phyloP scores from a whole-genome alignment of 163 green algal species.

The Chlamydomonas reinhardtii region DNA sequence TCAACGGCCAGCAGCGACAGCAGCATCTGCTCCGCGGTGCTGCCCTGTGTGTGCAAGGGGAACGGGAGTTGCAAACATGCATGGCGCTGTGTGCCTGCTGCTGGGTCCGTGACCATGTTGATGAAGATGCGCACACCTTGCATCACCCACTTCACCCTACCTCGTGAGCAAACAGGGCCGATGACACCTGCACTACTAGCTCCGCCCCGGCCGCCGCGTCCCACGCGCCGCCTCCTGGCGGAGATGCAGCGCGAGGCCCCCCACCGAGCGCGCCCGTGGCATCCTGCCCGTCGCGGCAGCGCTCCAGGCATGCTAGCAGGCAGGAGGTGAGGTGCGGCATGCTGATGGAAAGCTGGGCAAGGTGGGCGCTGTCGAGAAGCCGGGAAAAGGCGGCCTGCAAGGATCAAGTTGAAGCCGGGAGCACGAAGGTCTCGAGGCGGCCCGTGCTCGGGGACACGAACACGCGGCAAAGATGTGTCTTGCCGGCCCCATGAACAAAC shows the following conservation, averaged over 20 bases:
- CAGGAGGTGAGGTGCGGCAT: conserved; percentile 17
- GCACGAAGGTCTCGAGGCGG: neutral
- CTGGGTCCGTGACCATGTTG: too few species aligned
- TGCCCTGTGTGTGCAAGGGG: neutral
- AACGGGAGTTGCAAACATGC: too few species aligned
- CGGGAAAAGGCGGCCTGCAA: neutral
- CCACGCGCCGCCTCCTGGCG: neutral
- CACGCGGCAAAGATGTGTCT: too few species aligned
- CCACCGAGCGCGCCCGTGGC: neutral
- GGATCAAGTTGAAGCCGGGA: neutral
- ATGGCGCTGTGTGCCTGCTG: too few species aligned
- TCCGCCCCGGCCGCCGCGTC: neutral
- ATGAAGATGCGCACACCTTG: too few species aligned
- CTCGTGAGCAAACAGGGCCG: neutral
- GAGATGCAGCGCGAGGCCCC: too few species aligned
- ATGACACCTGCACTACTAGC: conserved; percentile 34
- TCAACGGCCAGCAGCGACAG: conserved; percentile 28
- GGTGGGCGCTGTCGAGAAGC: neutral
- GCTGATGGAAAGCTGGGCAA: neutral
- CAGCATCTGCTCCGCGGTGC: conserved; percentile 8
- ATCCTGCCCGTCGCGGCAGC: neutral
- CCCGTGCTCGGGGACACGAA: too few species aligned
- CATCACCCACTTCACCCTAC: too few species aligned
- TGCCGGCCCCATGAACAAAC: too few species aligned
- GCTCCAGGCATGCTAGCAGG: conserved; percentile 11